These are phyloP conservation scores for Myochromella boudieri DNA, from an alignment of 768 basidiomycete genomes.

Conservation along the genomic window DNA sequence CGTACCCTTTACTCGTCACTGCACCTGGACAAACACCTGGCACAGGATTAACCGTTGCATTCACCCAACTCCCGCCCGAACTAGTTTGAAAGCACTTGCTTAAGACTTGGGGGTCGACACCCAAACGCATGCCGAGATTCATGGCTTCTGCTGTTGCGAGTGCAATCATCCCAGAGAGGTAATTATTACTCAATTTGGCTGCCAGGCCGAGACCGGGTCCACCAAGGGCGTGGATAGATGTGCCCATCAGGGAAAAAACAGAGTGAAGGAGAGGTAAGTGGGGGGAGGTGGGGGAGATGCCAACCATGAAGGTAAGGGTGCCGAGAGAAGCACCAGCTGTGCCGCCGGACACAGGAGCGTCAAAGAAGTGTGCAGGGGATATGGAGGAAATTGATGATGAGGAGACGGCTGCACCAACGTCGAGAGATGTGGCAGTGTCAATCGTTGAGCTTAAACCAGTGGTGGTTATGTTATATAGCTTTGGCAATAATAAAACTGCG, in stretches of 20 bases:
- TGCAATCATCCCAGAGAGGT: conserved; percentile 40
- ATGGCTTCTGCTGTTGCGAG: conserved; percentile 43
- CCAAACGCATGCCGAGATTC: conserved; percentile 45
- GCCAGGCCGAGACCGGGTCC: conserved; percentile 40
- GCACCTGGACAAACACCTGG: conserved; percentile 44
- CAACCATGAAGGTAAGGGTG: conserved; percentile 41
- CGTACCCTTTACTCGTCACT: conserved; percentile 39
- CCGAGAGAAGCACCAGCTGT: conserved; percentile 38
- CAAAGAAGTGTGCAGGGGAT: conserved; percentile 29
- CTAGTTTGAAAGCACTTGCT: conserved; percentile 39
- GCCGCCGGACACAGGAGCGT: conserved; percentile 44
- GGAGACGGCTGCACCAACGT: conserved; percentile 28
- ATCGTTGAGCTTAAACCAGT: conserved; percentile 41
- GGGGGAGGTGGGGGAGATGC: conserved; percentile 30
- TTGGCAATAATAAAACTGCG: too few relatives aligned
- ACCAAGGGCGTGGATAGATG: conserved; percentile 35
- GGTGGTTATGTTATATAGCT: too few relatives aligned
- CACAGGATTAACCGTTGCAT: conserved; percentile 41
- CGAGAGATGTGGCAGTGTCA: conserved; percentile 35
- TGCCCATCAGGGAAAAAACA: conserved; percentile 36
- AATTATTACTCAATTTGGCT: conserved; percentile 46
- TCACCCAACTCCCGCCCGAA: conserved; percentile 41
- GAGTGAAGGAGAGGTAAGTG: conserved; percentile 30
- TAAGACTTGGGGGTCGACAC: conserved; percentile 37
- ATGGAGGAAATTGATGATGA: conserved; percentile 15